Evolutionary conservation across 768 basidiomycete species (phyloP), one percentile per base, ranked within the genome.

Genomic region (Panaeolus cyanescens): DNA sequence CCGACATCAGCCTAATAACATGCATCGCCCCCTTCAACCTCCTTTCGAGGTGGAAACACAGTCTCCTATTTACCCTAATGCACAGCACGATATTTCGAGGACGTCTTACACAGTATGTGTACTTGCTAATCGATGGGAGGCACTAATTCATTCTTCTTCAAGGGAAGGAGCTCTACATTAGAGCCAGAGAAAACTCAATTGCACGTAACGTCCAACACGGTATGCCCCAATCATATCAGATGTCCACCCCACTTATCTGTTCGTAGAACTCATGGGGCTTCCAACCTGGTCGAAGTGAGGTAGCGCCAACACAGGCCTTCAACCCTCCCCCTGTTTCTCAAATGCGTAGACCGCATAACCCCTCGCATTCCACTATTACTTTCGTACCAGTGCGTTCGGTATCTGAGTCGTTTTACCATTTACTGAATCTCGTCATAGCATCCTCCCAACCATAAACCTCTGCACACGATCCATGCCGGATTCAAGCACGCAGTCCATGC

Each of bases 361-460:
- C 39, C 19, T 42, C 19, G 3, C n/a, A 9, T 9, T 42, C 39
- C 0, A 42, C 19, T 42, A 22, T 20, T 22, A 1, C 39, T 42
- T 22, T 17, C 22, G 39, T 22, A 6, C 39, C 19, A 5, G 22
- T 60, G 10, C 28, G 9, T 37, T 15, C 25, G 15, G 12, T 42
- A 2, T 53, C 32, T 13, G 9, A 17, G 53, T 34, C 54, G 54
- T 60, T 12, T 36, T 25, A 32, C 37, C 36, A 32, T 19, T 34
- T 28, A 39, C 54, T 22, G 55, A 32, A 30, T 19, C 25, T 22
- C 34, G 12, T 54, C n/a, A 17, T 53, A 63, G 55, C 58, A 58
- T 37, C 5, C 50, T 54, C 32, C 45, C 20, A 36, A 1, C 31
- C 39, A 8, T 32, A 59, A 33, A 36, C 59, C 20, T 12, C 17